phyloP scores from a whole-genome alignment of 1,139 yeast genomes.

The Meyerozyma sp. region DNA sequence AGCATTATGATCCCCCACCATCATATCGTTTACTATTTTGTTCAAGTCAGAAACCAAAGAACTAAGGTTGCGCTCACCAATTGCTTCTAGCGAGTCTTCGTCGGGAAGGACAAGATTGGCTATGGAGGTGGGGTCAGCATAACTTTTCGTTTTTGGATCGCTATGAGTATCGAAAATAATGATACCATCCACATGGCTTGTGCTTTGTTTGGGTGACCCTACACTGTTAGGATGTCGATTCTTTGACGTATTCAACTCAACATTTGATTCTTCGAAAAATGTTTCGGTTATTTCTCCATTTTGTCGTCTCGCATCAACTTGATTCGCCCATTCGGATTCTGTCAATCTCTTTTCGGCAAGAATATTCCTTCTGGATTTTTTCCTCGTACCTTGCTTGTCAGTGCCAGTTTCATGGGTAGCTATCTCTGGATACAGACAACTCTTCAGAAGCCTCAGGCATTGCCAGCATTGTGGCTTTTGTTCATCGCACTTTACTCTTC shows the following conservation, averaged over 20 bases:
- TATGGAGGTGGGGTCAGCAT: neutral
- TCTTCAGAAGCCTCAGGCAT: slow-evolving; percentile 28
- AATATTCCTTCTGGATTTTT: neutral
- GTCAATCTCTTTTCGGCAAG: neutral
- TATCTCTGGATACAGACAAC: slow-evolving; percentile 21
- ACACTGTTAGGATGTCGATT: neutral
- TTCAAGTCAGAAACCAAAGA: slow-evolving; percentile 26
- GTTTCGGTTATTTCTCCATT: neutral
- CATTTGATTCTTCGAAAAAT: neutral
- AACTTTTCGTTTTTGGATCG: neutral
- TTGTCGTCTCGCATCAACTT: neutral
- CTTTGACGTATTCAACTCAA: neutral
- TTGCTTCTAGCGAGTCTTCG: neutral
- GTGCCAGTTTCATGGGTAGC: neutral
- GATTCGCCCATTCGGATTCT: neutral
- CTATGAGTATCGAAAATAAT: neutral
- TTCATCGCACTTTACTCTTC: slow-evolving; percentile 53
- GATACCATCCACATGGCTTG: neutral
- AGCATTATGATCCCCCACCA: slow-evolving; percentile 20
- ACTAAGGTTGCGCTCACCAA: slow-evolving; percentile 5
- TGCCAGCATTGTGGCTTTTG: slow-evolving; percentile 52
- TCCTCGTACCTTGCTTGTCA: neutral
- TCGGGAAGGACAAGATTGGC: neutral
- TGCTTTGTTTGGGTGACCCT: neutral
- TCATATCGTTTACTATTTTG: slow-evolving; percentile 37